Evolutionary conservation across 139 green algal species (phyloP), one percentile per base, ranked within the genome.

Genomic region (Marvania coccoides): DNA sequence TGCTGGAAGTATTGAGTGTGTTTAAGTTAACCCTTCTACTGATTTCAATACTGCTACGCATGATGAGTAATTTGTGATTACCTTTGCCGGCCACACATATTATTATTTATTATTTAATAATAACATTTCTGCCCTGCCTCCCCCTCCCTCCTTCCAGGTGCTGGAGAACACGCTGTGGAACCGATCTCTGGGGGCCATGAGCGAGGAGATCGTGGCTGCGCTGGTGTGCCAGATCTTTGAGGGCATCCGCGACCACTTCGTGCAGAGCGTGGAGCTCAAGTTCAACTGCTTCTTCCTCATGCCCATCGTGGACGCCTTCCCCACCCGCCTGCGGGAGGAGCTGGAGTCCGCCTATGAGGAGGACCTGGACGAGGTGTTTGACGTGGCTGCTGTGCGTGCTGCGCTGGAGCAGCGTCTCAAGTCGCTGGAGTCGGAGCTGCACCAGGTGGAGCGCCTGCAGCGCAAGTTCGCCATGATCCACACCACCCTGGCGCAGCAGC

Each of bases 271-370:
- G 51, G 87, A 93, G 81, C 75, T 95, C 34, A 95, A 95, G 85
- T 96, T 97, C 89, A 97, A 97, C 82, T 97, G 90, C 77, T 98
- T 98, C 83, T 97, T 98, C 85, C 82, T 98, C 31, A 97, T 98
- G 92, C 91, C 91, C 5, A 53, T 98, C 19, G 76, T 98, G 19
- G 88, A 97, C 80, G 61, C 74, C 19, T 97, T 97, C 79, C 87
- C 88, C 9, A 68, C 71, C 9, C 72, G 73, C 28, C 77, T 97
- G 75, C 77, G 91, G 5, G 79, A 89, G 56, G 87, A 96, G 67
- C 74, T 97, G 39, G 91, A 97, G 82, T 42, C 47, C 1, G 85
- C 85, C 6, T 97, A 88, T 56, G 85, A 91, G 47, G 76, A 87
- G 57, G 85, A 91, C 71, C 64, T 96, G 48, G 90, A 95, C 47